Conservation (phyloP, 306 rosid genomes). For the Hippophae gyantsensis region DNA sequence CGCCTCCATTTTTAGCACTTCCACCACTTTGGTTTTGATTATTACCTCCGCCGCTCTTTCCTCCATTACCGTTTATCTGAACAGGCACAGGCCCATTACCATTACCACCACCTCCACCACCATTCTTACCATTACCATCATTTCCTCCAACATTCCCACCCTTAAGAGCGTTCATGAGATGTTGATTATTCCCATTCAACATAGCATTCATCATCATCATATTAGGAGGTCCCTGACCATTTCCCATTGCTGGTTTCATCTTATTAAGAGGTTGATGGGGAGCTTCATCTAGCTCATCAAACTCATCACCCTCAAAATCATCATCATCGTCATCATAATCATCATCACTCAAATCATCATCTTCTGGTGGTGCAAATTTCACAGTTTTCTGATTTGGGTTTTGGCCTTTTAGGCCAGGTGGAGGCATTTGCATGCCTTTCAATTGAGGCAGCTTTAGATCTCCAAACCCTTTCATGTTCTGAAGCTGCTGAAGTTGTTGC, state of each 20-base stretch:
- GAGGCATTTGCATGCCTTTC: constrained; percentile 43
- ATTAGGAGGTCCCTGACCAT: constrained; percentile 22
- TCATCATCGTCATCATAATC: constrained; percentile 32
- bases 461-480: constrained; percentile 62
- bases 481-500: constrained; percentile 31
- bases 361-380: constrained; percentile 47
- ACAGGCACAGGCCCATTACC: constrained; percentile 19
- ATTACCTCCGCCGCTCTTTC: constrained; percentile 26
- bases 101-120: constrained; percentile 1
- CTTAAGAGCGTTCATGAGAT: constrained; percentile 40
- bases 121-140: no score
- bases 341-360: constrained; percentile 38
- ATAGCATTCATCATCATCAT: constrained; percentile 37
- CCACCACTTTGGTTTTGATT: constrained; percentile 20
- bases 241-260: constrained; percentile 35
- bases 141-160: constrained; percentile 2
- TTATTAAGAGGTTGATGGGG: constrained; percentile 13
- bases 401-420: constrained; percentile 27
- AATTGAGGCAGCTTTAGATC: constrained; percentile 68
- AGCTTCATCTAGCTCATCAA: constrained; percentile 36
- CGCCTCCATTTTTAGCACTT: constrained; percentile 16
- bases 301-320: constrained; percentile 24
- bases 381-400: constrained; percentile 31
- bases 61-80: constrained; percentile 22
- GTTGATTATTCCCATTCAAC: constrained; percentile 37